phyloP scores from a whole-genome alignment of 192 early-diverging fungal genomes.

The Coemansia sp. region DNA sequence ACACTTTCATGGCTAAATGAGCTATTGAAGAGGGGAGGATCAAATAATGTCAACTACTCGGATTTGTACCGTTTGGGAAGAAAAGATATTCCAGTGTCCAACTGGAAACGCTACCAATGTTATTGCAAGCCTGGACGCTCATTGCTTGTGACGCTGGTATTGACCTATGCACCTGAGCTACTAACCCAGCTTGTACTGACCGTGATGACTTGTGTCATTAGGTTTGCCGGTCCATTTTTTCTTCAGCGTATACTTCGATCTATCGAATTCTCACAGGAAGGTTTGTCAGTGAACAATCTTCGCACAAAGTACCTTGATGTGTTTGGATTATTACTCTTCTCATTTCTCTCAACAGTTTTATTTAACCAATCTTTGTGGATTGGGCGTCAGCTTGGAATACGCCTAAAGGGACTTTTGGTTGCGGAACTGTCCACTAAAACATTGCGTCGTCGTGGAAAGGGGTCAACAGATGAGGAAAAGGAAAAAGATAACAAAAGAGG shows the following conservation, averaged over 20 bases:
- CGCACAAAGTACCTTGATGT: constrained; percentile 59
- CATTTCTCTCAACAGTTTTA: no score
- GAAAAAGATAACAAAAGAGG: constrained; percentile 5
- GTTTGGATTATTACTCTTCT: constrained; percentile 61
- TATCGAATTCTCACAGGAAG: constrained; percentile 46
- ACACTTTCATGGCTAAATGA: constrained; percentile 40
- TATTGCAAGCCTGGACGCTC: constrained; percentile 8
- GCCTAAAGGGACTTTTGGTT: constrained; percentile 59
- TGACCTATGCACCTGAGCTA: constrained; percentile 46
- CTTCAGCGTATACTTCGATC: constrained; percentile 58
- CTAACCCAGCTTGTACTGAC: constrained; percentile 36
- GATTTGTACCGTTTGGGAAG: no score
- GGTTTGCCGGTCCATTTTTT: constrained; percentile 59
- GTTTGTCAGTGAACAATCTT: constrained; percentile 1
- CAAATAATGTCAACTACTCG: no score
- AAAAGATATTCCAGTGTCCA: no score
- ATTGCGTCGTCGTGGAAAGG: constrained; percentile 58
- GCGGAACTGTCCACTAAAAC: constrained; percentile 69
- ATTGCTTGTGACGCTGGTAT: constrained; percentile 35
- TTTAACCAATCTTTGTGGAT: constrained; percentile 60
- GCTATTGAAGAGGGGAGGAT: constrained; percentile 9
- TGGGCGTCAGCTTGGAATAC: constrained; percentile 64
- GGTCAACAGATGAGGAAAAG: constrained; percentile 53
- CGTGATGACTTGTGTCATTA: constrained; percentile 26
- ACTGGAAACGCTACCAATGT: no score